Evolutionary conservation across 768 basidiomycete genomes (phyloP).

Genomic region (Baorangia bicolor): DNA sequence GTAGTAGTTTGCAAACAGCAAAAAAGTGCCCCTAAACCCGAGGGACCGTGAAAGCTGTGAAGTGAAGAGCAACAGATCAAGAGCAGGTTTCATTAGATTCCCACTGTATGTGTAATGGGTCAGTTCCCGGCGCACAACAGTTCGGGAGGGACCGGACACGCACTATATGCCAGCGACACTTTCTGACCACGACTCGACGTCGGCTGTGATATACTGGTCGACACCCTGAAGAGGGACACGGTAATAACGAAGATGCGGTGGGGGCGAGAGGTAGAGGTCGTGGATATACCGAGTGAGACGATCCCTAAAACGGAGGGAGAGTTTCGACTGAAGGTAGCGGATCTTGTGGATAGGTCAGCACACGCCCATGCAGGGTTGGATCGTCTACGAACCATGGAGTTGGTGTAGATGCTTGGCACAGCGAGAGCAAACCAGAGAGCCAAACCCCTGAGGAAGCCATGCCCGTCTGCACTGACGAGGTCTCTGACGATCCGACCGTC

Average conservation of each 20-base stretch:
- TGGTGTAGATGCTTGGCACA: slow-evolving; percentile 92
- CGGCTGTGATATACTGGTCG: slow-evolving; percentile 92
- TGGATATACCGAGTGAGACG: slow-evolving; percentile 88
- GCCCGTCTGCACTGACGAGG: slow-evolving; percentile 82
- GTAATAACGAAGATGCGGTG: slow-evolving; percentile 72
- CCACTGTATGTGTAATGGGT: slow-evolving; percentile 49
- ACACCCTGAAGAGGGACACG: slow-evolving; percentile 65
- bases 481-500: slow-evolving; percentile 90
- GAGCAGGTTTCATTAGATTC: slow-evolving; percentile 88
- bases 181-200: slow-evolving; percentile 87
- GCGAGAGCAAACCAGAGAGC: slow-evolving; percentile 89
- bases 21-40: slow-evolving; percentile 76
- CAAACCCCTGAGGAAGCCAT: slow-evolving; percentile 79
- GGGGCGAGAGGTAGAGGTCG: slow-evolving; percentile 84
- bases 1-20: slow-evolving; percentile 84
- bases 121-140: background rate
- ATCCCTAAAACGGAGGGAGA: slow-evolving; percentile 80
- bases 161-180: slow-evolving; percentile 85
- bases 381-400: slow-evolving; percentile 69
- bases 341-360: slow-evolving; percentile 49
- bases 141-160: slow-evolving; percentile 31
- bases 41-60: slow-evolving; percentile 86
- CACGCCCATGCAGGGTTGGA: background rate
- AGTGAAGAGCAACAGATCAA: slow-evolving; percentile 90
- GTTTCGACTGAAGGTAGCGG: slow-evolving; percentile 82